Conservation (phyloP, 352 stramenopile genomes). For the Globisporangium parvum region DNA sequence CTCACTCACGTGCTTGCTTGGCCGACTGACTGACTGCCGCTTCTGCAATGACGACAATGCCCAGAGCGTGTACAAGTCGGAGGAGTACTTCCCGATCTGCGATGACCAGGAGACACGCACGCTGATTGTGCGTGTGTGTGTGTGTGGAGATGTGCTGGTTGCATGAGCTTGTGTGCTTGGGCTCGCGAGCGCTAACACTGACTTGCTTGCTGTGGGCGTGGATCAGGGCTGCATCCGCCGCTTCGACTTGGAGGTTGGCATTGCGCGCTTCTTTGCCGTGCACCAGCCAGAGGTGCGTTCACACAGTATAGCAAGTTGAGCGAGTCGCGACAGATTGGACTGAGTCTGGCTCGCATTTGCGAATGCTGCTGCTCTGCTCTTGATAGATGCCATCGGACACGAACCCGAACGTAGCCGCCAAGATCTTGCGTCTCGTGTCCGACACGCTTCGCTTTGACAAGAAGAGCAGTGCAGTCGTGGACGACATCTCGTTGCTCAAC, state of each 20-base stretch:
- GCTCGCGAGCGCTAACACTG: background rate
- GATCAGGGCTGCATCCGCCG: conserved; percentile 56
- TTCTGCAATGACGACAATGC: background rate
- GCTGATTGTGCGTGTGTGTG: conserved; percentile 44
- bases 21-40: background rate
- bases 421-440: conserved; percentile 67
- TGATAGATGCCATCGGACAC: conserved; percentile 52
- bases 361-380: background rate
- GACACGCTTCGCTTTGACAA: conserved; percentile 69
- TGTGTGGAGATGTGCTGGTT: background rate
- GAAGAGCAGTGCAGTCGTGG: conserved; percentile 48
- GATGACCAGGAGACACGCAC: conserved; percentile 42
- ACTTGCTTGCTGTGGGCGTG: background rate
- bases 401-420: conserved; percentile 49
- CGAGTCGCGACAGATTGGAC: background rate
- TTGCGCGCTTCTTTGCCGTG: conserved; percentile 66
- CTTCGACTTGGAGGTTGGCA: conserved; percentile 71
- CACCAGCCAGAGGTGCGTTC: conserved; percentile 48
- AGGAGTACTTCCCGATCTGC: conserved; percentile 79
- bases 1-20: too few species aligned
- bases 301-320: too few species aligned
- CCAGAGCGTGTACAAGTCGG: conserved; percentile 66
- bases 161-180: too few species aligned
- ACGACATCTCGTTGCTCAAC: conserved; percentile 68
- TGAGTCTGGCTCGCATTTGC: too few species aligned